A percentile compares a stretch with the other conserved stretches of the same genome.
Conservation (phyloP, 345 rosid genomes). For the Turritis glabra region DNA sequence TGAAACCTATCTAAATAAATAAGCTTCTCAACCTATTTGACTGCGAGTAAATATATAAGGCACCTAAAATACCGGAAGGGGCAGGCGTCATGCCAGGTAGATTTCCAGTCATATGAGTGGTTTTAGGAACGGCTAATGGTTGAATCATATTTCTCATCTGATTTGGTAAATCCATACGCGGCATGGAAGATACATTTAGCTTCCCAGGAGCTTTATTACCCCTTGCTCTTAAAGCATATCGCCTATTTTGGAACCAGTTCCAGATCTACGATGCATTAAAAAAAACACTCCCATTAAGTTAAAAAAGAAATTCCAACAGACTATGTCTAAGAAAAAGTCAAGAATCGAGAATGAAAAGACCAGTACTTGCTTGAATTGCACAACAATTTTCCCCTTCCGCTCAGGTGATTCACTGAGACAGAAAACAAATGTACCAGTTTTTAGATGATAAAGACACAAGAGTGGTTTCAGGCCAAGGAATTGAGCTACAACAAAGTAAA, state of each 20-base stretch:
- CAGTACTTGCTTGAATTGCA: constrained; percentile 95
- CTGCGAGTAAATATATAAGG: not conserved
- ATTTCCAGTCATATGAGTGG: constrained; percentile 53
- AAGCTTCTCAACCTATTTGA: constrained; percentile 13
- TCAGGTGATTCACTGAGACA: constrained; percentile 69
- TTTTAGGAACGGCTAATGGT: constrained; percentile 54
- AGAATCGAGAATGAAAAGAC: not conserved
- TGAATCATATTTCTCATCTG: constrained; percentile 63
- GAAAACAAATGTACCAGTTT: constrained; percentile 16
- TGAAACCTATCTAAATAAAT: not conserved
- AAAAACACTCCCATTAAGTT: constrained; percentile 3
- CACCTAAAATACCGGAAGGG: constrained; percentile 56
- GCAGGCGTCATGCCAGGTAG: constrained; percentile 47
- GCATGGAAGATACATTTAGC: constrained; percentile 68
- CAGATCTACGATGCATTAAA: constrained; percentile 58
- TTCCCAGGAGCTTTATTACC: constrained; percentile 78
- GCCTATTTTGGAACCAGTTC: constrained; percentile 99
- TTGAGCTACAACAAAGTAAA: constrained; percentile 18
- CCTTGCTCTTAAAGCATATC: constrained; percentile 92
- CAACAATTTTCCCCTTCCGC: constrained; percentile 77
- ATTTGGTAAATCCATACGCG: constrained; percentile 59
- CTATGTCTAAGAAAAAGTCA: not conserved
- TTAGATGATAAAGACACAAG: constrained; percentile 21
- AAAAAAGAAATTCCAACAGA: not conserved
- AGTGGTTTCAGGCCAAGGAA: not conserved